Evolutionary conservation across 139 green algal genomes (phyloP).

Genomic region (Yamagishiella unicocca): DNA sequence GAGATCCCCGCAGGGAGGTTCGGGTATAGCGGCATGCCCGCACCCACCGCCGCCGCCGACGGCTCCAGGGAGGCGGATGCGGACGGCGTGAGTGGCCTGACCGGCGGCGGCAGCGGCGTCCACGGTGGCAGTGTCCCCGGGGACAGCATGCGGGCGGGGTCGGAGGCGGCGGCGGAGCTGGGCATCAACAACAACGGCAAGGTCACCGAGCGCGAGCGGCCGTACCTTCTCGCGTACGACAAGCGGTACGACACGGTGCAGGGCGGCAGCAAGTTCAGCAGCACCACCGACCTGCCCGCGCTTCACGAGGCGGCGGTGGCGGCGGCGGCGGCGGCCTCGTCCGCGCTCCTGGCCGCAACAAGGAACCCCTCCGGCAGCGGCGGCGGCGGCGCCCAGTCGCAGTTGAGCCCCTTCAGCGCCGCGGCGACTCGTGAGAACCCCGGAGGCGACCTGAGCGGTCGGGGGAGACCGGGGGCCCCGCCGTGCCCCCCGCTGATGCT

Average conservation of each 20-base stretch:
- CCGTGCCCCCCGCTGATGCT: background rate
- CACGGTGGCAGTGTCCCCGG: background rate
- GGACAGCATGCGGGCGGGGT: conserved; percentile 5
- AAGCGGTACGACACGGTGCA: background rate
- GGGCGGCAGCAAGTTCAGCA: conserved; percentile 14
- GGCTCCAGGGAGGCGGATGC: background rate
- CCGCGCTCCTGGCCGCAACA: no score
- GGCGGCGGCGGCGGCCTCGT: background rate
- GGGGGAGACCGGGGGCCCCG: no score
- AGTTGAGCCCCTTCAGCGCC: no score
- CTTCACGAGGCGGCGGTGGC: background rate
- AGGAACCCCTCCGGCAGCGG: background rate
- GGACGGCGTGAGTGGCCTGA: background rate
- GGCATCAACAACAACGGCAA: background rate
- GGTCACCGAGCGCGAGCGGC: background rate
- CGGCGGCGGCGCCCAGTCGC: no score
- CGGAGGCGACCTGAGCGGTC: no score
- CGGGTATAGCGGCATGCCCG: background rate
- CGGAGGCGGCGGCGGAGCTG: conserved; percentile 21
- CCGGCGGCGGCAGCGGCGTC: background rate
- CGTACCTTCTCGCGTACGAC: conserved; percentile 36
- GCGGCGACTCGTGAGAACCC: no score
- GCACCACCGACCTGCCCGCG: background rate
- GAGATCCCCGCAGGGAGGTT: background rate
- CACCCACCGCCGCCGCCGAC: background rate